phyloP scores from a whole-genome alignment of 2,329 filamentous ascomycete genomes.

The Calonectria honghensis region DNA sequence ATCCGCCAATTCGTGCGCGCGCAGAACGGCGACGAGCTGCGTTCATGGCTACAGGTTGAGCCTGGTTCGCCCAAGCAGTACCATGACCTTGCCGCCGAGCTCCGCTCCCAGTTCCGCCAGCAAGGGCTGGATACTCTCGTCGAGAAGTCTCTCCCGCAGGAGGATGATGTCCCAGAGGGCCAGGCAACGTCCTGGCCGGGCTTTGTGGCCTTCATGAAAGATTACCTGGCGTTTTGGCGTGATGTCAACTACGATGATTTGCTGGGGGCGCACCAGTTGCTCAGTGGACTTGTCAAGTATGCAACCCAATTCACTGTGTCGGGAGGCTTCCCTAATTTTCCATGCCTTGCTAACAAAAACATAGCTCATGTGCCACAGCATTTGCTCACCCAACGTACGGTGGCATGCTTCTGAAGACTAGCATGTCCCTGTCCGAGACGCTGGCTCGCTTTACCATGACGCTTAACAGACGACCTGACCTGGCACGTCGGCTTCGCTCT shows the following conservation, averaged over 20 bases:
- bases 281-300: constrained; percentile 85
- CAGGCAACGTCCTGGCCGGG: constrained; percentile 82
- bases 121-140: constrained; percentile 78
- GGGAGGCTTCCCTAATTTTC: not conserved
- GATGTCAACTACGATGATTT: constrained; percentile 87
- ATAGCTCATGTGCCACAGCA: constrained; percentile 87
- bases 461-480: constrained; percentile 86
- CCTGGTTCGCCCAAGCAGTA: constrained; percentile 82
- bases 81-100: constrained; percentile 79
- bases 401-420: constrained; percentile 86
- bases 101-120: constrained; percentile 74
- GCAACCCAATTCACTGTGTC: constrained; percentile 52
- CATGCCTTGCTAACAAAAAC: constrained; percentile 29
- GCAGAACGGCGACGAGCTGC: constrained; percentile 79
- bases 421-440: constrained; percentile 86
- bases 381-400: constrained; percentile 87
- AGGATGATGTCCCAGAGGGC: constrained; percentile 78
- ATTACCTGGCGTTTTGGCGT: constrained; percentile 87
- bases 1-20: constrained; percentile 74
- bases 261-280: constrained; percentile 82
- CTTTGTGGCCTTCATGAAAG: constrained; percentile 86
- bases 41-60: constrained; percentile 84
- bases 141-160: constrained; percentile 78
- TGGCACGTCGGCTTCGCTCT: constrained; percentile 80
- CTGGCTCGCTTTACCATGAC: constrained; percentile 89